Evolutionary conservation across 495 filamentous ascomycete genomes (phyloP), one percentile per base, ranked within the genome.

Genomic region (Haplographium delicatum): DNA sequence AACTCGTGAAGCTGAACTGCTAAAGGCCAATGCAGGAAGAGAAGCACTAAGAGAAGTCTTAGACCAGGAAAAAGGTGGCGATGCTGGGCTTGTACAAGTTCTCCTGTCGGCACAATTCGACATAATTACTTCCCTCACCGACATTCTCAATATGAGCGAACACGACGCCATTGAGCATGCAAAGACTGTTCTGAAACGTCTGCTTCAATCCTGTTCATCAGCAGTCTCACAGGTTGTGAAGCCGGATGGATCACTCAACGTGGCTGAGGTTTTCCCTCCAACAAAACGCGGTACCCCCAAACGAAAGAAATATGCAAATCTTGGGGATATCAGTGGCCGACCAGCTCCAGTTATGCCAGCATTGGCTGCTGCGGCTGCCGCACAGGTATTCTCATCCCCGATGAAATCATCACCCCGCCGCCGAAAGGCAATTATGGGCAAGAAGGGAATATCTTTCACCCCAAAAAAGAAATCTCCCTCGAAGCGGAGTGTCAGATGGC

Each of bases 91-190:
- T 18, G 72, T 95, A 57, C 90, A 96, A 65, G 75, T 85, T 5
- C 78, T 97, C 34, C 76, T 96, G 6, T 82, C 83, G 41, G 88
- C 91, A 20, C 91, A 97, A 60, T 93, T 97, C 59, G 91, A 97
- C 62, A 87, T 88, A 2, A 80, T 96, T 44, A 74, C 84, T 16
- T 85, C 87, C 1, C 76, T 99, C 49, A 80, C 84, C 49, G 84
- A 85, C 50, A 85, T 94, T 30, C 76, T 93, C 58, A 72, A 78
- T 24, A 85, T 96, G 78, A 82, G 70, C 56, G 89, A 93, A 67
- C 78, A 78, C 56, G 86, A 95, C 47, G 91, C 91, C 4, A 73
- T 96, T 23, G 70, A 84, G 38, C 82, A 84, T 53, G 94, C 91
- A 24, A 88, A 84, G 59, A 73, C 64, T n/a, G 81, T 91, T 44